Percentiles rank a stretch among this genome's conserved stretches.
These are phyloP conservation scores for Asterella californica DNA, from an alignment of 225 moss, liverwort and hornwort genomes.

Conservation along the genomic window DNA sequence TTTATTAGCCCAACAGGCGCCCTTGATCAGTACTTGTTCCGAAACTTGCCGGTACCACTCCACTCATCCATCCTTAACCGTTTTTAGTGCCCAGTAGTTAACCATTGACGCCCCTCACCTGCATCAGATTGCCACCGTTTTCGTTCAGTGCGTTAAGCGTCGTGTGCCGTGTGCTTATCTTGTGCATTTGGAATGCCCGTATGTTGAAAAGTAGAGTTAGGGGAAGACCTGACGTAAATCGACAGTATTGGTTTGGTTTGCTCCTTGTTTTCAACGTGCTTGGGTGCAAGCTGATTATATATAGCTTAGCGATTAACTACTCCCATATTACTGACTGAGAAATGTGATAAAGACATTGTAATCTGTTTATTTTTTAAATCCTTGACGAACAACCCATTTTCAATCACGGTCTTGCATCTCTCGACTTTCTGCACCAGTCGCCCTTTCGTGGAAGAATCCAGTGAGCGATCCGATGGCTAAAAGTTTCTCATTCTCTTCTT, in stretches of 20 bases:
- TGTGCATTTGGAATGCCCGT: neutral
- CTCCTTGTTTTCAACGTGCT: neutral
- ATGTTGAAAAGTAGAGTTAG: neutral
- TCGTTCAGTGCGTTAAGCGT: neutral
- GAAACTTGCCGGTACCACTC: slow-evolving; percentile 44
- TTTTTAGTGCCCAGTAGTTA: slow-evolving; percentile 6
- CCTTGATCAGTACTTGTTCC: slow-evolving; percentile 43
- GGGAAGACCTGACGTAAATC: neutral
- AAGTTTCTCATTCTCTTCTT: neutral
- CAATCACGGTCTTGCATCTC: neutral
- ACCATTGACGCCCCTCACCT: neutral
- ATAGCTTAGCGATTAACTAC: neutral
- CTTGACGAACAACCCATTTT: neutral
- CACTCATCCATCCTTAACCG: slow-evolving; percentile 17
- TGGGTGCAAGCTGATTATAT: neutral
- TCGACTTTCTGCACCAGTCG: neutral
- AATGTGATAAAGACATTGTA: neutral
- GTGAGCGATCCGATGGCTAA: neutral
- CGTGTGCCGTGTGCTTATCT: neutral
- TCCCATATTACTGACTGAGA: neutral
- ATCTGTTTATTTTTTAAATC: neutral
- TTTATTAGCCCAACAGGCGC: slow-evolving; percentile 34
- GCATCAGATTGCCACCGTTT: neutral
- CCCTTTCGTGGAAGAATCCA: neutral
- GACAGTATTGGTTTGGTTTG: neutral